Conservation (phyloP, 805 yeast genomes). For the Candida nonsorbophila region DNA sequence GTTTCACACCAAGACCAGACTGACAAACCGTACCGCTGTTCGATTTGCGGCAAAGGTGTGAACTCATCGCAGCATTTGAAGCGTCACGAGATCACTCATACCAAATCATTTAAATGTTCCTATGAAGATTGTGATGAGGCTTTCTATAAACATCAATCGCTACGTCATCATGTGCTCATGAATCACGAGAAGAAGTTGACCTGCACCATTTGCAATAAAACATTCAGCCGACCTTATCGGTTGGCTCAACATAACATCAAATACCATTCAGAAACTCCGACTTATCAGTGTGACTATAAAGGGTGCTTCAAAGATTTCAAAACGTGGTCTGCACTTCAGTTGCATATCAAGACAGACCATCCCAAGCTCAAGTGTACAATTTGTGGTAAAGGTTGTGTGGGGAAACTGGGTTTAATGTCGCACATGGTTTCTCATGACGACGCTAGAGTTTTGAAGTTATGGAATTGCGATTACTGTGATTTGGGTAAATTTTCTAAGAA, state of each 20-base stretch:
- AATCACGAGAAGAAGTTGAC: conserved; percentile 54
- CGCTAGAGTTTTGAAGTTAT: conserved; percentile 43
- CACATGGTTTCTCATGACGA: conserved; percentile 70
- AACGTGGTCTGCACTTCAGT: conserved; percentile 69
- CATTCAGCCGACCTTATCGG: conserved; percentile 59
- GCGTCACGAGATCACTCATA: conserved; percentile 81
- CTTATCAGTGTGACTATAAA: conserved; percentile 57
- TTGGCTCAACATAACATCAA: conserved; percentile 62
- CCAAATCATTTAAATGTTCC: conserved; percentile 54
- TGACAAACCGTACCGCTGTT: conserved; percentile 68
- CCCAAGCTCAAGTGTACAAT: conserved; percentile 58
- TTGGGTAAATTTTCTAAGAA: conserved; percentile 48
- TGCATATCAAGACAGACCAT: conserved; percentile 68
- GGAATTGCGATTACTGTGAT: conserved; percentile 62
- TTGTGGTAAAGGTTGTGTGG: conserved; percentile 72
- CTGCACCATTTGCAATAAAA: conserved; percentile 60
- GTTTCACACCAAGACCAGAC: conserved; percentile 51
- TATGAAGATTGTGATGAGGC: conserved; percentile 58
- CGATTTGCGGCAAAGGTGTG: conserved; percentile 76
- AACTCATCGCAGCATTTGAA: conserved; percentile 74
- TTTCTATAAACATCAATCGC: conserved; percentile 70
- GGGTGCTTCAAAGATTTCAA: conserved; percentile 58
- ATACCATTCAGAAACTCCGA: conserved; percentile 53
- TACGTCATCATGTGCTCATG: conserved; percentile 63
- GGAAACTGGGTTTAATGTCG: conserved; percentile 60